Evolutionary conservation across 2,329 filamentous ascomycete species (phyloP), one percentile per base, ranked within the genome.

Genomic region (Phoma sp.): DNA sequence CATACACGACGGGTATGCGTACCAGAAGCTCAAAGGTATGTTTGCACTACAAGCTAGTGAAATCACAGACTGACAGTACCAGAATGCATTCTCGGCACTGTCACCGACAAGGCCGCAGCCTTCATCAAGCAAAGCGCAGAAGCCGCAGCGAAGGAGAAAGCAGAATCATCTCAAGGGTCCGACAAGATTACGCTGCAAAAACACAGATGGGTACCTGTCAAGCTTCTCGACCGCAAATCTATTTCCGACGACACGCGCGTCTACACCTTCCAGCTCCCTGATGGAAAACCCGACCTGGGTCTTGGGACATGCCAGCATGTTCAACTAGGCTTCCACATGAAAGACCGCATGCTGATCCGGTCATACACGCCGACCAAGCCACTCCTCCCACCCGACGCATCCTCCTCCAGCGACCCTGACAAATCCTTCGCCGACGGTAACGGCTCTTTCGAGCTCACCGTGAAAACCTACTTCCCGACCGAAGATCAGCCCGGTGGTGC

Each of bases 271-370:
- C 49, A 69, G 30, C 73, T 82, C 2, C 78, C 79, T 0, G 64
- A 72, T 1, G 64, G 60, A 18, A 70, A 72, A 30, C 68, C 73
- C n/a, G 68, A 75, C 6, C 73, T 84, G 0, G 80, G 81, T 0
- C 66, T 83, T 0, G 75, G 74, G 13, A 83, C 79, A 0, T 80
- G 81, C 47, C 80, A 84, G 61, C 82, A 84, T 59, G 66, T 84
- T 22, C 76, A 82, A 48, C 56, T 84, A 7, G 82, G 81, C 2
- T 82, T 83, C 60, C 81, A 84, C 53, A 72, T 83, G 54, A 64
- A 72, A 37, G 81, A 83, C 58, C 74, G 76, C 45, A 80, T 84
- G 72, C 71, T 83, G 9, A 74, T 82, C 10, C 76, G 82, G 1
- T 73, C 74, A 0, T 84, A 83, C 61, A 83, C 81, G 0, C 82